Evolutionary conservation across 202 grass and related monocot species (phyloP).

Genomic region (Thinopyrum obtusiflorum): DNA sequence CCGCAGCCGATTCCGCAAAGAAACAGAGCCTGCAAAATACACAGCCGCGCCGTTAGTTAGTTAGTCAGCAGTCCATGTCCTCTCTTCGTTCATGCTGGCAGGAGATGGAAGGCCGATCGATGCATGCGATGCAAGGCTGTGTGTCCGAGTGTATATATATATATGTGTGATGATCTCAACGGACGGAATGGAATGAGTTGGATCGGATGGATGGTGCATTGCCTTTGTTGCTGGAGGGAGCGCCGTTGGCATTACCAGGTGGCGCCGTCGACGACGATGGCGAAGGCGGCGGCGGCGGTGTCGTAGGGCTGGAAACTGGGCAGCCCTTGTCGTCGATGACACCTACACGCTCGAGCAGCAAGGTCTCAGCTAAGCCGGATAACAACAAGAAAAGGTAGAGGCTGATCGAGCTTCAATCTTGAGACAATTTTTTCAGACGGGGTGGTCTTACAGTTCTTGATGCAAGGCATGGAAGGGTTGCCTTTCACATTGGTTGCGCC

Average conservation of each 20-base stretch:
- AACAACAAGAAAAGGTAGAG: background rate
- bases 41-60: background rate
- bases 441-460: slow-evolving; percentile 1
- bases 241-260: slow-evolving; percentile 2
- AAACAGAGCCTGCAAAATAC: background rate
- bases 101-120: background rate
- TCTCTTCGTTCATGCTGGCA: background rate
- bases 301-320: background rate
- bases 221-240: slow-evolving; percentile 14
- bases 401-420: background rate
- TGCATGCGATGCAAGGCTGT: background rate
- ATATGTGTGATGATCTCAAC: background rate
- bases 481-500: slow-evolving; percentile 14
- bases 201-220: background rate
- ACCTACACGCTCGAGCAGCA: background rate
- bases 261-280: background rate
- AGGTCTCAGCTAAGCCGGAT: background rate
- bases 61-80: background rate
- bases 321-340: background rate
- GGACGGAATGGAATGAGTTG: background rate
- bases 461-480: background rate
- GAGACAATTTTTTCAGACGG: background rate
- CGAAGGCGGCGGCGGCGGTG: background rate
- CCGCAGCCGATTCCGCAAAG: background rate
- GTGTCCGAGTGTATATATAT: background rate